Evolutionary conservation across 495 filamentous ascomycete genomes (phyloP).

Genomic region (Trichoderma gamsii): DNA sequence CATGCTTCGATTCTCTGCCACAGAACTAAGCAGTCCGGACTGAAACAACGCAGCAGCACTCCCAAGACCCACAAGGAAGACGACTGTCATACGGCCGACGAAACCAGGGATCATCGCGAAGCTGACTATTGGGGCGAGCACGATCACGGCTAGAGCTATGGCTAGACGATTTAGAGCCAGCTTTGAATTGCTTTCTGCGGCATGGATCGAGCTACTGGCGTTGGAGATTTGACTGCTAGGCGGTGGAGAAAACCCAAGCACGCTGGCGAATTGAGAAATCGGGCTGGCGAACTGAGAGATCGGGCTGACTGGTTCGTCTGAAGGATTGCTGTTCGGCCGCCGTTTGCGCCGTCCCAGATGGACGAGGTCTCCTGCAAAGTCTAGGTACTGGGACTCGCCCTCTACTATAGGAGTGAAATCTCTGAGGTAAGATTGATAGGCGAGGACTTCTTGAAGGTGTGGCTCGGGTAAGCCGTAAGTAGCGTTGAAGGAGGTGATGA

Average conservation of each 20-base stretch:
- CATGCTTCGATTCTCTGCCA: slow-evolving; percentile 14
- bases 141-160: slow-evolving; percentile 47
- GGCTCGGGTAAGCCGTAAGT: slow-evolving; percentile 51
- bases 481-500: slow-evolving; percentile 61
- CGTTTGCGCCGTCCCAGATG: slow-evolving; percentile 33
- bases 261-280: slow-evolving; percentile 19
- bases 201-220: slow-evolving; percentile 11
- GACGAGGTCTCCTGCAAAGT: slow-evolving; percentile 59
- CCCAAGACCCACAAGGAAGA: slow-evolving; percentile 31
- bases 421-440: slow-evolving; percentile 63
- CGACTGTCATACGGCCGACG: slow-evolving; percentile 48
- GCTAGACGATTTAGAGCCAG: slow-evolving; percentile 34
- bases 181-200: slow-evolving; percentile 18
- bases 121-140: slow-evolving; percentile 54
- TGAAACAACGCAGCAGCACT: slow-evolving; percentile 29
- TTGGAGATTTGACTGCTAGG: slow-evolving; percentile 8
- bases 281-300: slow-evolving; percentile 23
- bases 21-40: slow-evolving; percentile 24
- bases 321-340: background rate
- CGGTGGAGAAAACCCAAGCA: slow-evolving; percentile 14
- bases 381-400: slow-evolving; percentile 63
- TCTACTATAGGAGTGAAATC: slow-evolving; percentile 55
- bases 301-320: slow-evolving; percentile 22
- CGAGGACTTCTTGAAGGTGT: slow-evolving; percentile 49
- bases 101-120: slow-evolving; percentile 51